phyloP scores from a whole-genome alignment of 1,284 basidiomycete genomes.

The Earliella scabrosa region DNA sequence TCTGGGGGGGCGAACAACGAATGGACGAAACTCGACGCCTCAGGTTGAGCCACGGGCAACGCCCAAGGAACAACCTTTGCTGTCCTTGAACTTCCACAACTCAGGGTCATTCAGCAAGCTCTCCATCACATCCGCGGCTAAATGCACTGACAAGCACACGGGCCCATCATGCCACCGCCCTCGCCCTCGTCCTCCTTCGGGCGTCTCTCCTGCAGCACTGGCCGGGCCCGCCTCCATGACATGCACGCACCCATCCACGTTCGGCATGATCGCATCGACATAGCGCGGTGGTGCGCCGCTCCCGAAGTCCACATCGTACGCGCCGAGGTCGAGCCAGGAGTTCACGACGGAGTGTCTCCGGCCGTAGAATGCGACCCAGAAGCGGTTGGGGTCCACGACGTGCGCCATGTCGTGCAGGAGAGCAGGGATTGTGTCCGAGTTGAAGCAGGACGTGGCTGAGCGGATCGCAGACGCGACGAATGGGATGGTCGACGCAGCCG shows the following conservation, averaged over 20 bases:
- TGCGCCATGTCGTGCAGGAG: constrained; percentile 44
- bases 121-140: constrained; percentile 1
- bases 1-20: too few relatives aligned
- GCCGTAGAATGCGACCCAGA: constrained; percentile 47
- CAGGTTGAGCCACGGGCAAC: too few relatives aligned
- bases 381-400: constrained; percentile 34
- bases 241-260: constrained; percentile 43
- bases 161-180: constrained; percentile 21
- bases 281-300: constrained; percentile 30
- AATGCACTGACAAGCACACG: constrained; percentile 19
- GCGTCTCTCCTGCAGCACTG: neutral
- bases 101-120: constrained; percentile 13
- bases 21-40: too few relatives aligned
- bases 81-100: neutral
- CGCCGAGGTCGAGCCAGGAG: constrained; percentile 42
- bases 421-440: constrained; percentile 32
- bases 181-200: neutral
- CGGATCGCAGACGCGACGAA: constrained; percentile 37
- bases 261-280: constrained; percentile 42
- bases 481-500: constrained; percentile 7
- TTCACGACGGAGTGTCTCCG: constrained; percentile 41
- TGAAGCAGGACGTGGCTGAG: constrained; percentile 32
- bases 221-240: constrained; percentile 38
- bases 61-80: too few relatives aligned
- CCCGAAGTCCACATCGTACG: constrained; percentile 46